Percentiles rank a stretch among this genome's conserved stretches.
Evolutionary conservation across 257 asterid genomes (phyloP).

Genomic region (Penstemon davidsonii): DNA sequence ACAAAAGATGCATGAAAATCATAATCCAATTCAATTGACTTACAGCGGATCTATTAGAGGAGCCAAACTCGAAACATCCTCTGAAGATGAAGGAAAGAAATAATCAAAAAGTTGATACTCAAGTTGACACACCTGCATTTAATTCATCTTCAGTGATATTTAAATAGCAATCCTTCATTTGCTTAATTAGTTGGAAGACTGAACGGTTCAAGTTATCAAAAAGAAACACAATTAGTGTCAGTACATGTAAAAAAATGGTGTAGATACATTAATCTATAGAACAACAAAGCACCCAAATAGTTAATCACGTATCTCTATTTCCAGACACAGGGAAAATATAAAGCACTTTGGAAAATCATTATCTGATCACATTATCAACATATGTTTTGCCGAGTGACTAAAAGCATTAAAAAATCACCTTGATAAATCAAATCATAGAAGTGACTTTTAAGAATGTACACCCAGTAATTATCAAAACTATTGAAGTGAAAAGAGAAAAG

Average conservation of each 20-base stretch:
- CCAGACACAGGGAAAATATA: background rate
- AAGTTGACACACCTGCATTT: slow-evolving; percentile 84
- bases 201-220: background rate
- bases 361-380: background rate
- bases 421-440: background rate
- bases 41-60: slow-evolving; percentile 92
- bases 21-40: slow-evolving; percentile 37
- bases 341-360: slow-evolving; percentile 5
- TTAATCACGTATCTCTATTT: slow-evolving; percentile 19
- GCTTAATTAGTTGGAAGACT: slow-evolving; percentile 1
- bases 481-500: slow-evolving; percentile 11
- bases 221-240: slow-evolving; percentile 13
- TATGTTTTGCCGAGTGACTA: background rate
- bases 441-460: background rate
- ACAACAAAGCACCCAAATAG: slow-evolving; percentile 17
- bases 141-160: slow-evolving; percentile 23
- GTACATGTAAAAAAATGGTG: slow-evolving; percentile 1
- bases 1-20: slow-evolving; percentile 12
- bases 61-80: slow-evolving; percentile 89
- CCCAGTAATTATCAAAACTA: background rate
- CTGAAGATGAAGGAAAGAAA: slow-evolving; percentile 97
- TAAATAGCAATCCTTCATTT: slow-evolving; percentile 12
- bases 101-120: slow-evolving; percentile 92
- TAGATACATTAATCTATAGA: slow-evolving; percentile 5
- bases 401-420: slow-evolving; percentile 12